Percentiles rank a stretch among this genome's conserved stretches.
Evolutionary conservation across 768 basidiomycete species (phyloP).

Genomic region (Solioccasus polychromus): DNA sequence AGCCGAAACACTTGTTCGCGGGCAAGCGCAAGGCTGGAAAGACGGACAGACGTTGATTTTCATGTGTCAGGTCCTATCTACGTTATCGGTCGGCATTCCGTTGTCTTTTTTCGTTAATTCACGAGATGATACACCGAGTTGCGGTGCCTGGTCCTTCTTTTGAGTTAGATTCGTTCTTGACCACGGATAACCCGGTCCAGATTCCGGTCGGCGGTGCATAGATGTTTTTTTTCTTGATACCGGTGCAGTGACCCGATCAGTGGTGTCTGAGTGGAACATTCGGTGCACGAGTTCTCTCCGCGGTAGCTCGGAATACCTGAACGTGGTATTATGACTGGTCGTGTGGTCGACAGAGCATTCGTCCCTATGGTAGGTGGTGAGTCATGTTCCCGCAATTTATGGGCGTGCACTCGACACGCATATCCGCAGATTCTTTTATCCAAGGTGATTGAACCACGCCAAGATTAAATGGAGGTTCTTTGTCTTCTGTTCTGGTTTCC

Average conservation of each 20-base stretch:
- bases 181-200: background rate
- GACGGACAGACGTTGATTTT: conserved; percentile 64
- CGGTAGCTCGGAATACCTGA: background rate
- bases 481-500: background rate
- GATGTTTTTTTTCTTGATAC: no score
- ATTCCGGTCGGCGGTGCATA: no score
- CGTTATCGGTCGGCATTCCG: conserved; percentile 4
- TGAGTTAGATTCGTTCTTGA: background rate
- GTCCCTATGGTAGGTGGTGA: background rate
- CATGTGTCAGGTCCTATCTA: background rate
- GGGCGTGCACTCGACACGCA: background rate
- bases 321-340: background rate
- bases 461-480: no score
- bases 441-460: no score
- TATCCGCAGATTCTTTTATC: background rate
- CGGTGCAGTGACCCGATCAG: no score
- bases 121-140: conserved; percentile 1
- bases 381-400: background rate
- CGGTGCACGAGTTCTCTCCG: background rate
- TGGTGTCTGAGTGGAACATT: background rate
- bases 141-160: no score
- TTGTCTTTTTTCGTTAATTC: conserved; percentile 1
- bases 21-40: conserved; percentile 86
- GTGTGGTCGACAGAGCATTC: background rate
- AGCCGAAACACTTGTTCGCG: conserved; percentile 86